Base-by-base conservation (phyloP, 768 basidiomycete species). In the Boletus rufocinnamomeus region DNA sequence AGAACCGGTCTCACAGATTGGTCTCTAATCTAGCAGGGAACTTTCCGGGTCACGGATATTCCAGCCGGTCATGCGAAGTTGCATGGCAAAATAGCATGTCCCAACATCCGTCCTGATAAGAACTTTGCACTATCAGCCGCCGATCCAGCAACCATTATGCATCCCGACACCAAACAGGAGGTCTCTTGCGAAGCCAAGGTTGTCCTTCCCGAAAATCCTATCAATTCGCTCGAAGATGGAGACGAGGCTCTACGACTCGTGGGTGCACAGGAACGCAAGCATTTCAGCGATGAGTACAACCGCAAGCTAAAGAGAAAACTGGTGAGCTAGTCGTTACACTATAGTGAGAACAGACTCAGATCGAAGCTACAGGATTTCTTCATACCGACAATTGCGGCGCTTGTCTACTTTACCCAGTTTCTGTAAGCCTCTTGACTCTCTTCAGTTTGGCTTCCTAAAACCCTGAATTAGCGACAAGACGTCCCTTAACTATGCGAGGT, bases 241-340 rank as follows among this genome's bases (percentile, higher is more conserved):
- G 84, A 86, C 63, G 86, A 86, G 64, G 85, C 86, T 6, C 75
- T 86, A 21, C 48, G 48, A 30, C 30, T 49, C 14, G 48, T 49
- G 17, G 14, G 84, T 10, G 71, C 74, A 9, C 79, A 81, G 60
- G 73, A 81, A 30, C 75, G 76, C 13, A 64, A 69, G 16, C 70
- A 80, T 45, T 86, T 86, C 66, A 83, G 77, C 50, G 84, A 86
- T 35, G 84, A 85, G 61, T 84, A 84, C 61, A 84, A 86, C 65
- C 66, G 58, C 40, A 80, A 75, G 40, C 40, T 41, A 11, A 41
- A 11, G 19, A 19, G 19, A 21, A 41, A 11, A 41, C n/a, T 41
- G 40, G 40, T 41, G 40, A 41, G 40, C 9, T 21, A 3, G n/a
- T 41, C 21, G 10, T 21, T n/a, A 41, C 5, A 11, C 11, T n/a